Base-by-base conservation (phyloP, 192 early-diverging fungal species). In the Coemansia sp. region DNA sequence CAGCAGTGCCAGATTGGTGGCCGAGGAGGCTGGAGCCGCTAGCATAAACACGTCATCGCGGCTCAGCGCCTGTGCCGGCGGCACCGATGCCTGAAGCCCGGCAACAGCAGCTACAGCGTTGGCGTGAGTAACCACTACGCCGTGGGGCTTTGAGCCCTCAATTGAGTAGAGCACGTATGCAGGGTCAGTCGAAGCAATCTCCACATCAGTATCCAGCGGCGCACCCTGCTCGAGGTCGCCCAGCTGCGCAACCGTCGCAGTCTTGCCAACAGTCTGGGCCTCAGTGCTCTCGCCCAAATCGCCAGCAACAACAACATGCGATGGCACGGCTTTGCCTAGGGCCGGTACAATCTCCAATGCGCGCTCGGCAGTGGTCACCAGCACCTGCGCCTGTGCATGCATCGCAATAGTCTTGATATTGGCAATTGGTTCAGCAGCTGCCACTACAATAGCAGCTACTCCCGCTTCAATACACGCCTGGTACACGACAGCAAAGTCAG, bases 401-500 rank as follows among this genome's bases (percentile, higher is more conserved):
- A 18, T 42, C 36, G 70, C n/a, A 6, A 80, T 71, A 2, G 61
- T 59, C 11, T 51, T 42, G 49, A 71, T 46, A 31, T 38, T 26
- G 10, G 61, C 57, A 1, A 38, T 50, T 37, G 67, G 18, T 31
- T 67, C 55, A 4, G 56, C 20, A 12, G 23, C 61, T 17, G 61
- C 46, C 15, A 80, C 60, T 15, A 67, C 71, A 14, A 80, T 64
- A 11, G 72, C 77, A 3, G 56, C 65, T 2, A 80, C 44, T 2
- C 64, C 77, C 1, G 72, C 65, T 44, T 74, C 71, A 3, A 80
- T 54, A 56, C 77, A 80, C 1, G 77, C 77, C 58, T 67, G 77
- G 66, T 74, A 74, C 18, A 60, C 72, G 1, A 74, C 53, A 10
- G 70, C 63, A 17, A 67, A 61, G 55, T 74, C 68, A 21, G 40